phyloP scores from a whole-genome alignment of 2,329 filamentous ascomycete species.

The Hymenotorrendiella dingleyae region DNA sequence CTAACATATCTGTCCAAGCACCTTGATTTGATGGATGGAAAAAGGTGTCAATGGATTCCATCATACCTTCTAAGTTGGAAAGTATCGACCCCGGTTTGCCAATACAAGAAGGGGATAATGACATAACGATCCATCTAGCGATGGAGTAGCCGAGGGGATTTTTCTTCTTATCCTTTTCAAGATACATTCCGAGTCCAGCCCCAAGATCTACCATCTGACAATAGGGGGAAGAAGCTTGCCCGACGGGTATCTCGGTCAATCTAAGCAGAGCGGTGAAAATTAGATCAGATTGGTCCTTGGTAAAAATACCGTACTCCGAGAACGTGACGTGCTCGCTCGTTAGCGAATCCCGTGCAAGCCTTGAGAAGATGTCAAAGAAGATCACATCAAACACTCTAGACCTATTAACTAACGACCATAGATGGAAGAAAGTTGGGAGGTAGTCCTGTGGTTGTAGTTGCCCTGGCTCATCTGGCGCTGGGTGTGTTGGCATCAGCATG shows the following conservation, averaged over 20 bases:
- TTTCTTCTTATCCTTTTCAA: conserved; percentile 91
- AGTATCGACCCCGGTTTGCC: conserved; percentile 74
- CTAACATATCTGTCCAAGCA: conserved; percentile 80
- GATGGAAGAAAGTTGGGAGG: conserved; percentile 88
- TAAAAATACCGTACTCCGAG: conserved; percentile 83
- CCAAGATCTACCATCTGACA: conserved; percentile 72
- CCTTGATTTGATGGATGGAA: conserved; percentile 98
- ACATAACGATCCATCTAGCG: conserved; percentile 88
- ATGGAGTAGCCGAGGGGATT: conserved; percentile 89
- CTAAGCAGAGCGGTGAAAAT: conserved; percentile 90
- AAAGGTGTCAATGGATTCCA: conserved; percentile 95
- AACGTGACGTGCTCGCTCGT: conserved; percentile 71
- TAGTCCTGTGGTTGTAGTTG: conserved; percentile 85
- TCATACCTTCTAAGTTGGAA: conserved; percentile 78
- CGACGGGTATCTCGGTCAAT: conserved; percentile 90
- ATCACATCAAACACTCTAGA: conserved; percentile 82
- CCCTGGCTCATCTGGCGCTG: conserved; percentile 62
- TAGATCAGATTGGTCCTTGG: conserved; percentile 81
- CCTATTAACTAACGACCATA: conserved; percentile 89
- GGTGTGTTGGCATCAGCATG: conserved; percentile 77
- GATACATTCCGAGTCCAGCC: conserved; percentile 74
- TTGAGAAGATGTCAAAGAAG: conserved; percentile 84
- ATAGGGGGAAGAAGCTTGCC: conserved; percentile 91
- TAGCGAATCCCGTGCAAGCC: conserved; percentile 79
- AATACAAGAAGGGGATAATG: conserved; percentile 77